Conservation (phyloP, 2,329 filamentous ascomycete species). For the Talaromyces sp. region DNA sequence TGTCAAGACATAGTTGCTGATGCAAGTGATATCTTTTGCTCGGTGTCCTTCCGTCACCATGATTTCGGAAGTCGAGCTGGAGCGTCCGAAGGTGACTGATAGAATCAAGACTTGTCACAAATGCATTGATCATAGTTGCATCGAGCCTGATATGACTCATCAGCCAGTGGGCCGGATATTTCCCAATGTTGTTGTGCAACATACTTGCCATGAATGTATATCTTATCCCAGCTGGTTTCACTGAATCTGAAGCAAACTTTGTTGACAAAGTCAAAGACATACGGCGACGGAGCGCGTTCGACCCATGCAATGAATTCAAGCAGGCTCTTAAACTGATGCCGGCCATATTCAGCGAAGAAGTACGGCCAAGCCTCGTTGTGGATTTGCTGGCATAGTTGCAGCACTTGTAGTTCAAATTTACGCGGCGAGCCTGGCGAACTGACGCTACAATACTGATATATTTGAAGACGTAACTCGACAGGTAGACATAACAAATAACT, state of each 20-base stretch:
- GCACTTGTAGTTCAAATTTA: background rate
- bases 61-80: background rate
- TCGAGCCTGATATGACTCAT: background rate
- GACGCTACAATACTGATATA: background rate
- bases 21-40: background rate
- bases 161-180: too few species aligned
- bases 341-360: background rate
- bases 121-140: background rate
- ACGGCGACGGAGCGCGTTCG: background rate
- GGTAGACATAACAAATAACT: background rate
- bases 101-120: background rate
- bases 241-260: background rate
- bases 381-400: conserved; percentile 1
- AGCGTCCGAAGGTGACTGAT: background rate
- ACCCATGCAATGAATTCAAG: background rate
- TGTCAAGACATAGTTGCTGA: background rate
- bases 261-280: background rate
- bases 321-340: background rate
- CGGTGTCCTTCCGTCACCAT: background rate
- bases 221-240: background rate
- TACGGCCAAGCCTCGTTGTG: background rate
- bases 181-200: background rate
- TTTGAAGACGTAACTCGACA: background rate
- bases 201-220: background rate
- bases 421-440: background rate